These are phyloP conservation scores for Epicoccum nigrum DNA, from an alignment of 2,329 filamentous ascomycete species.

Conservation along the genomic window DNA sequence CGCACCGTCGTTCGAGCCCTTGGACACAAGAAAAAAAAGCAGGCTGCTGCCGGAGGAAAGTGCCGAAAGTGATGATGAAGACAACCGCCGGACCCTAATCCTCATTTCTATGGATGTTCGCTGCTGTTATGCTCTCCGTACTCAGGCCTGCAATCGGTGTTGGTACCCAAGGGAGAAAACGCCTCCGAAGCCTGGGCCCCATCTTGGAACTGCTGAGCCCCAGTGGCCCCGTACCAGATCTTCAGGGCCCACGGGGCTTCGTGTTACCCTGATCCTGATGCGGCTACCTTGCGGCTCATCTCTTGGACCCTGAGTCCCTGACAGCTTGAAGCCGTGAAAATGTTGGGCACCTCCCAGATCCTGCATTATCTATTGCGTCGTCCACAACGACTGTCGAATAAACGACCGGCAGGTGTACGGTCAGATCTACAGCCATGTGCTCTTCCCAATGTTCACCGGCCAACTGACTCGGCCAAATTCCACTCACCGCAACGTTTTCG, in stretches of 20 bases:
- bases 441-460: not conserved
- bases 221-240: conserved; percentile 25
- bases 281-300: conserved; percentile 30
- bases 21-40: too few species aligned
- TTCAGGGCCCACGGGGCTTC: conserved; percentile 24
- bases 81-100: not conserved
- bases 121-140: not conserved
- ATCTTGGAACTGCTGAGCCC: conserved; percentile 21
- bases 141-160: conserved; percentile 10
- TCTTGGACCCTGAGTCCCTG: conserved; percentile 27
- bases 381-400: not conserved
- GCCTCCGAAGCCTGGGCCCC: conserved; percentile 16
- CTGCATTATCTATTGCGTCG: not conserved
- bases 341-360: not conserved
- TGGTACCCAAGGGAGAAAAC: not conserved
- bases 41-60: too few species aligned
- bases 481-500: conserved; percentile 18
- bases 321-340: conserved; percentile 2
- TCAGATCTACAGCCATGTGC: not conserved
- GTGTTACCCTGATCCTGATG: conserved; percentile 21
- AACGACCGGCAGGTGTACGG: not conserved
- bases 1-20: not conserved
- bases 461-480: conserved; percentile 1
- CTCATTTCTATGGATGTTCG: not conserved
- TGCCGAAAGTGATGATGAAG: not conserved